phyloP scores from a whole-genome alignment of 805 yeast genomes.

The Ogataea polymorpha region DNA sequence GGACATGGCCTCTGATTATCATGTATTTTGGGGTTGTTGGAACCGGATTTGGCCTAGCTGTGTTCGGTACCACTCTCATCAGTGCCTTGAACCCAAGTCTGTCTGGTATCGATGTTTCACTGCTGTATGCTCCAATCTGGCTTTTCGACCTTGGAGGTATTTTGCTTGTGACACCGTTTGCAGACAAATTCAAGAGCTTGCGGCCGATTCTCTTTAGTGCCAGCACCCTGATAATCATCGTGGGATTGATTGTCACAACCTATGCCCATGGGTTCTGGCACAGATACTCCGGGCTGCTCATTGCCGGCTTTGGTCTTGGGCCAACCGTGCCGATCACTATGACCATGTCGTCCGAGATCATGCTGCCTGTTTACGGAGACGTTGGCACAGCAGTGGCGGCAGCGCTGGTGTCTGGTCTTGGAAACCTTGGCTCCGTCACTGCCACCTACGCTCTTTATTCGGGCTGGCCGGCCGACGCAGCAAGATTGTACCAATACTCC shows the following conservation, averaged over 20 bases:
- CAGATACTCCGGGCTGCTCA: conserved; percentile 73
- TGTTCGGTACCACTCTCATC: conserved; percentile 78
- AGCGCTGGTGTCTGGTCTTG: conserved; percentile 82
- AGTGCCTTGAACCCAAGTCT: conserved; percentile 58
- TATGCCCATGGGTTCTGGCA: conserved; percentile 74
- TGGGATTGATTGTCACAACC: conserved; percentile 73
- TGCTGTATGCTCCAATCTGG: conserved; percentile 89
- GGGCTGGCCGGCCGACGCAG: conserved; percentile 82
- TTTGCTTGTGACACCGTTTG: conserved; percentile 70
- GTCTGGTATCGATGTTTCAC: conserved; percentile 64
- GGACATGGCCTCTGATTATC: conserved; percentile 77
- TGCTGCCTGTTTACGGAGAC: conserved; percentile 69
- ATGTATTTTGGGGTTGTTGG: conserved; percentile 95
- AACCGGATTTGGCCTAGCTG: conserved; percentile 83
- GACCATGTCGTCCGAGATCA: conserved; percentile 80
- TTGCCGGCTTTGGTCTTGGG: conserved; percentile 85
- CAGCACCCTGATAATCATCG: conserved; percentile 64
- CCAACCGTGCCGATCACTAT: conserved; percentile 87
- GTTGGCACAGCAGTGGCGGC: conserved; percentile 81
- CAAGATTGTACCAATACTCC: conserved; percentile 59
- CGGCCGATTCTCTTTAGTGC: conserved; percentile 62
- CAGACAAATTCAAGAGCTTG: conserved; percentile 60
- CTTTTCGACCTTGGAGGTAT: conserved; percentile 77
- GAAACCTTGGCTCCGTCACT: conserved; percentile 81
- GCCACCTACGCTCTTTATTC: conserved; percentile 82